Evolutionary conservation across 2,329 filamentous ascomycete genomes (phyloP).

Genomic region (Onygenales sp.): DNA sequence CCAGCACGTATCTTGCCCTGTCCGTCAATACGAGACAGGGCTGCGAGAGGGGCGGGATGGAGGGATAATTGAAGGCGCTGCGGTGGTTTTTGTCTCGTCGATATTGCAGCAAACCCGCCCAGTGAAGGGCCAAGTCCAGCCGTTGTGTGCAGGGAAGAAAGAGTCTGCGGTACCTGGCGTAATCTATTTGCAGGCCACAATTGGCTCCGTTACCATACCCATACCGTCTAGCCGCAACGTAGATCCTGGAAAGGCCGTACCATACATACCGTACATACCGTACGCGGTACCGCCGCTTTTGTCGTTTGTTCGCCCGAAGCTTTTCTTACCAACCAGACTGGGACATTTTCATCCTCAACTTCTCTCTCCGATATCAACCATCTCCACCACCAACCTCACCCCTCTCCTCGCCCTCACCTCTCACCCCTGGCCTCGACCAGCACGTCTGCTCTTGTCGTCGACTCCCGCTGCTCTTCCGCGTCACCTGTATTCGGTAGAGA

Average conservation of each 20-base stretch:
- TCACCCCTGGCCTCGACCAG: slow-evolving; percentile 1
- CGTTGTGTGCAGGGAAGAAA: too few relatives aligned
- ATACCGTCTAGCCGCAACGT: too few relatives aligned
- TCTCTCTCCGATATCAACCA: slow-evolving; percentile 7
- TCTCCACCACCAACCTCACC: slow-evolving; percentile 10
- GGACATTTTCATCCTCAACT: slow-evolving; percentile 6
- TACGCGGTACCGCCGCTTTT: background rate
- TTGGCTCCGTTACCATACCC: too few relatives aligned
- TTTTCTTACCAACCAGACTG: slow-evolving; percentile 1
- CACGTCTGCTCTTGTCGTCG: background rate
- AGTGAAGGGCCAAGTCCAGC: too few relatives aligned
- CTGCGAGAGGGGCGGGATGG: too few relatives aligned
- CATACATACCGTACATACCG: too few relatives aligned
- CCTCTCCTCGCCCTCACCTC: slow-evolving; percentile 7
- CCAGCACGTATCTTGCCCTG: background rate
- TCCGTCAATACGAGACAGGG: background rate
- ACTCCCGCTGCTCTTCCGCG: background rate
- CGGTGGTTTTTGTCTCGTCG: too few relatives aligned
- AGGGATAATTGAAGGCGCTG: too few relatives aligned
- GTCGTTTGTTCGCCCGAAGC: background rate
- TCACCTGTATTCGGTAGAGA: background rate
- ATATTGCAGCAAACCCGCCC: too few relatives aligned
- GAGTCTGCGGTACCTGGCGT: too few relatives aligned
- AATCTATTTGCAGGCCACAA: too few relatives aligned
- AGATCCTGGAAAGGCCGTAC: too few relatives aligned